Conservation (phyloP, 768 basidiomycete genomes). For the Scleroderma citrinum region DNA sequence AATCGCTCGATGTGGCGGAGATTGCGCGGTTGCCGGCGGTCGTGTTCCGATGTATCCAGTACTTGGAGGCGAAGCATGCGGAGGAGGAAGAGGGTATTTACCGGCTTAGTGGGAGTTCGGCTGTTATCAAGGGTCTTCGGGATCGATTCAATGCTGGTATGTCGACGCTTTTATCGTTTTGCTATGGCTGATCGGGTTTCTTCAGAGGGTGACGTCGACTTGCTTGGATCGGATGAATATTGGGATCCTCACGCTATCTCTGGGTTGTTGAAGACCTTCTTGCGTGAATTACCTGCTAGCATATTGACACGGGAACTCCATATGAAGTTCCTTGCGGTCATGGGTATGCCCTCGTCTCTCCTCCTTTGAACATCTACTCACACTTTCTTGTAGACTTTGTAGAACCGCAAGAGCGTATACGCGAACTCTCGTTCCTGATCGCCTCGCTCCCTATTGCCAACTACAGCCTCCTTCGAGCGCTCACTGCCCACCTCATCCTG, state of each 20-base stretch:
- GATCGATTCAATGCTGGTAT: conserved; percentile 89
- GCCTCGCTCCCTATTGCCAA: conserved; percentile 85
- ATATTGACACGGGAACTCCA: conserved; percentile 92
- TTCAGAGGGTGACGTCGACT: conserved; percentile 92
- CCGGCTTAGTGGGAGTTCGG: conserved; percentile 88
- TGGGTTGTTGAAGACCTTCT: conserved; percentile 86
- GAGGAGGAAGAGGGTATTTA: conserved; percentile 98
- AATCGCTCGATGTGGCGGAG: conserved; percentile 82
- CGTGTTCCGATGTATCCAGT: conserved; percentile 93
- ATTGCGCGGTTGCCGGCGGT: conserved; percentile 91
- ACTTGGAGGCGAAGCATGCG: conserved; percentile 89
- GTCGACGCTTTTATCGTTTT: conserved; percentile 17
- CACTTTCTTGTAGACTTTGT: conserved; percentile 64
- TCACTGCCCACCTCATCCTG: conserved; percentile 91
- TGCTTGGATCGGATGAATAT: conserved; percentile 81
- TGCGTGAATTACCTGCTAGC: conserved; percentile 90
- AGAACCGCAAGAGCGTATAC: conserved; percentile 81
- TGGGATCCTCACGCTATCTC: conserved; percentile 99
- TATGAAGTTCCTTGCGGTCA: conserved; percentile 83
- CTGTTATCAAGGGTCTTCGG: conserved; percentile 88
- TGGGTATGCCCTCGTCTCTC: conserved; percentile 51
- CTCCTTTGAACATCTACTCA: background rate
- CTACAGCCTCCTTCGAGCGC: conserved; percentile 88
- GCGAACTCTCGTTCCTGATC: conserved; percentile 81
- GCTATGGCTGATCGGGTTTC: background rate